Evolutionary conservation across 768 basidiomycete species (phyloP).

Genomic region (Lactarius quietus): DNA sequence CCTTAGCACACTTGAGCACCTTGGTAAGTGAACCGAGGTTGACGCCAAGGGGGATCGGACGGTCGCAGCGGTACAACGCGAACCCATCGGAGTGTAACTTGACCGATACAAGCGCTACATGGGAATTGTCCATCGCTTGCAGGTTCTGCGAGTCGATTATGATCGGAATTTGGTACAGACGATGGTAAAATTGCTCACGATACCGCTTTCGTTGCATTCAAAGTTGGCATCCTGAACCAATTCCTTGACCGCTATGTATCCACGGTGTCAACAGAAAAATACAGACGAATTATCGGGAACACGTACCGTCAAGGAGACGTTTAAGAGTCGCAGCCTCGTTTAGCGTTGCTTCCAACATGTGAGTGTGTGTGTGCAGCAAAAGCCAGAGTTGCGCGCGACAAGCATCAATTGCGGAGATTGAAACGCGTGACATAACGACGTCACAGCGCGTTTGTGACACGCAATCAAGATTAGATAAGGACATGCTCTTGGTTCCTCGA

Average conservation of each 20-base stretch:
- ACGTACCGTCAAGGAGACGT: constrained; percentile 86
- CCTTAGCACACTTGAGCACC: constrained; percentile 95
- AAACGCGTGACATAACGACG: constrained; percentile 26
- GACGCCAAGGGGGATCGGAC: constrained; percentile 88
- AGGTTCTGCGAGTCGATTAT: constrained; percentile 49
- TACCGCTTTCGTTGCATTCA: constrained; percentile 93
- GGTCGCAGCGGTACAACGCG: constrained; percentile 87
- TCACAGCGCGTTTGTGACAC: constrained; percentile 20
- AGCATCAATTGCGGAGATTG: constrained; percentile 19
- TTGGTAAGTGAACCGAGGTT: constrained; percentile 88
- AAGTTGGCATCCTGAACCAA: constrained; percentile 98
- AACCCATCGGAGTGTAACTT: constrained; percentile 78
- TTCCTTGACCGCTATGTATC: constrained; percentile 83
- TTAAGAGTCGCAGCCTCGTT: constrained; percentile 85
- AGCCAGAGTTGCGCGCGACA: neutral
- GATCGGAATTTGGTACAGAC: neutral
- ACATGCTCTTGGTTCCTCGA: neutral
- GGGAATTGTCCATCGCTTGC: constrained; percentile 99
- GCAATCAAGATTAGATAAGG: constrained; percentile 1
- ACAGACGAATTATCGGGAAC: neutral
- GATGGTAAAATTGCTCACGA: constrained; percentile 45
- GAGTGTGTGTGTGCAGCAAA: constrained; percentile 7
- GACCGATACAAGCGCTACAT: constrained; percentile 94
- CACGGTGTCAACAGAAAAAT: constrained; percentile 8
- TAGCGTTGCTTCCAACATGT: constrained; percentile 90